Conservation (phyloP, 1,284 basidiomycete species). For the Blastosporella zonata region DNA sequence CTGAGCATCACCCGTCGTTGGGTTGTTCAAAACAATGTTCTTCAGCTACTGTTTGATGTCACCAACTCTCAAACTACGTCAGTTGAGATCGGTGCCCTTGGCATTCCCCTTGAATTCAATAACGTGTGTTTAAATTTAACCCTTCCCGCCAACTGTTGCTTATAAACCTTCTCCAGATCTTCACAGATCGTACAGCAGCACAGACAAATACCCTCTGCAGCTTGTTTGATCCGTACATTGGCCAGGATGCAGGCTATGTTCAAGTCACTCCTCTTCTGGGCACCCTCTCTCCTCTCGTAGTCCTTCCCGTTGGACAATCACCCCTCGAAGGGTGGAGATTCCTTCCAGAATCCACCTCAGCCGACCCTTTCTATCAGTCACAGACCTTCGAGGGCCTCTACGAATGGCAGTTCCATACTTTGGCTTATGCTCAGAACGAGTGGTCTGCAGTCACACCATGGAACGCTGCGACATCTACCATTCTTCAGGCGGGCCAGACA, state of each 20-base stretch:
- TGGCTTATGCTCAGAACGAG: constrained; percentile 57
- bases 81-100: constrained; percentile 55
- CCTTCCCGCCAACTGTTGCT: neutral
- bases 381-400: constrained; percentile 61
- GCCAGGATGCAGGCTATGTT: constrained; percentile 54
- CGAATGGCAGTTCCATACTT: constrained; percentile 60
- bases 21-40: constrained; percentile 39
- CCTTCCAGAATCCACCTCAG: constrained; percentile 46
- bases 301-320: constrained; percentile 45
- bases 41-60: constrained; percentile 52
- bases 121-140: constrained; percentile 39
- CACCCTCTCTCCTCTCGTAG: constrained; percentile 50
- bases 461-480: constrained; percentile 53
- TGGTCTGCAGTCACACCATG: constrained; percentile 52
- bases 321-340: constrained; percentile 61
- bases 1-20: constrained; percentile 53
- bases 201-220: constrained; percentile 53
- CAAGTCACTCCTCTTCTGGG: constrained; percentile 55
- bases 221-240: constrained; percentile 57
- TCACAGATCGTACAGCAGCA: constrained; percentile 49
- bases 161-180: constrained; percentile 36
- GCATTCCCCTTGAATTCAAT: constrained; percentile 55
- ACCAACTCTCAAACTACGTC: constrained; percentile 44
- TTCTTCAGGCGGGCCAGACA: constrained; percentile 44
- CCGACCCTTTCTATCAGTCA: constrained; percentile 50